Conservation (phyloP, 2,329 filamentous ascomycete genomes). For the Tolypocladium tundrense region DNA sequence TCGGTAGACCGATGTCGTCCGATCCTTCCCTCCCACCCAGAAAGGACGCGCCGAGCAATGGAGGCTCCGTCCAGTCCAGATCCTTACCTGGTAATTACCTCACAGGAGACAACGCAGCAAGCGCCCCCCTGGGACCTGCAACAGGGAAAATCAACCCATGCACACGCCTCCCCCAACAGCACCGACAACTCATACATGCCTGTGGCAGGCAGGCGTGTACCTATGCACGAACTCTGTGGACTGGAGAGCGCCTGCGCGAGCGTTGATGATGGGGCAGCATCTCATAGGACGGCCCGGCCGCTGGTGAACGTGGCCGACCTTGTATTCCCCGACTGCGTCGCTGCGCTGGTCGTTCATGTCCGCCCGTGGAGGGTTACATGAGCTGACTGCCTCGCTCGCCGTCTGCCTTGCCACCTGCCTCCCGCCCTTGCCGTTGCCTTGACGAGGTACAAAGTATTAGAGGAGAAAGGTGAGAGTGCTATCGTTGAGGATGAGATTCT, state of each 20-base stretch:
- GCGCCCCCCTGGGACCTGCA: not conserved
- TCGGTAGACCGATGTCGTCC: not conserved
- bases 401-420: not conserved
- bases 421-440: not conserved
- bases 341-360: not conserved
- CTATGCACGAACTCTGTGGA: not conserved
- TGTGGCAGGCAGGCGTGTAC: not conserved
- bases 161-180: constrained; percentile 18
- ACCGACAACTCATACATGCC: constrained; percentile 20
- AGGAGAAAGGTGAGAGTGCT: not conserved
- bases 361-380: not conserved
- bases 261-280: constrained; percentile 32
- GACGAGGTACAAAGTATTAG: not conserved
- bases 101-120: not conserved
- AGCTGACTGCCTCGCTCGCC: not conserved
- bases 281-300: constrained; percentile 21
- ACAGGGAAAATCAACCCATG: not conserved
- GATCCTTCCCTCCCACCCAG: not conserved
- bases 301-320: not conserved
- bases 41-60: not conserved
- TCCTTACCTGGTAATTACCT: not conserved
- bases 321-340: not conserved
- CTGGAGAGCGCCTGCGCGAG: constrained; percentile 3
- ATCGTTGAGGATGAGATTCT: not conserved
- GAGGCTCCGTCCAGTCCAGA: not conserved